phyloP scores from a whole-genome alignment of 192 early-diverging fungal species.

The Linnemannia hyalina region DNA sequence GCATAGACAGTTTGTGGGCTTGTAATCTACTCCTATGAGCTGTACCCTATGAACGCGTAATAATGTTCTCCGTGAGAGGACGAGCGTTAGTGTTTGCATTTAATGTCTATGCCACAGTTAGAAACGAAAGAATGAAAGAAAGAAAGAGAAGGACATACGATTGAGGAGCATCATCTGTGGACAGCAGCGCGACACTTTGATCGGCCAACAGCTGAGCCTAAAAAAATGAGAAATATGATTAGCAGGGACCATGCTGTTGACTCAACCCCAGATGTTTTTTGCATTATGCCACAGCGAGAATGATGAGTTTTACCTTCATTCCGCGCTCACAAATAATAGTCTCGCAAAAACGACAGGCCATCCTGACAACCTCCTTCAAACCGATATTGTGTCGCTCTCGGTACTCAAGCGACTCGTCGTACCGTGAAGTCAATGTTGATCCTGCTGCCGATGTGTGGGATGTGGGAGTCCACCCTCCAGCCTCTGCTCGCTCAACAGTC shows the following conservation, averaged over 20 bases:
- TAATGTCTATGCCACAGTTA: not conserved
- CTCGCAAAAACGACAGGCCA: conserved; percentile 74
- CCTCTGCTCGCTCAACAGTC: conserved; percentile 40
- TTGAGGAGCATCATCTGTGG: conserved; percentile 74
- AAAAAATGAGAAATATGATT: not conserved
- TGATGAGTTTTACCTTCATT: conserved; percentile 71
- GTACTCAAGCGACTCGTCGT: not conserved
- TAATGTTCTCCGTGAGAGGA: not conserved
- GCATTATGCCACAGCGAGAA: not conserved
- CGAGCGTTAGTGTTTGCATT: not conserved
- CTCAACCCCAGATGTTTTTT: not conserved
- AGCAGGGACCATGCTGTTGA: not conserved
- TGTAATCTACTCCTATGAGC: conserved; percentile 75
- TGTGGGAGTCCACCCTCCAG: conserved; percentile 23
- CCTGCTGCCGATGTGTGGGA: not conserved
- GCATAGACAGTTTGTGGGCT: conserved; percentile 76
- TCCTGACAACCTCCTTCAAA: conserved; percentile 69
- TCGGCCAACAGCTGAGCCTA: conserved; percentile 78
- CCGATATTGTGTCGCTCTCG: conserved; percentile 33
- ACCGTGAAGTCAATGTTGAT: not conserved
- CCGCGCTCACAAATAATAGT: conserved; percentile 76
- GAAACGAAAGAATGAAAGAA: not conserved
- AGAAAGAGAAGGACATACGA: conserved; percentile 59
- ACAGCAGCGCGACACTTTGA: conserved; percentile 74
- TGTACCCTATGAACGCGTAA: conserved; percentile 63